Evolutionary conservation across 2,329 filamentous ascomycete species (phyloP).

Genomic region (Cercospora citrullina): DNA sequence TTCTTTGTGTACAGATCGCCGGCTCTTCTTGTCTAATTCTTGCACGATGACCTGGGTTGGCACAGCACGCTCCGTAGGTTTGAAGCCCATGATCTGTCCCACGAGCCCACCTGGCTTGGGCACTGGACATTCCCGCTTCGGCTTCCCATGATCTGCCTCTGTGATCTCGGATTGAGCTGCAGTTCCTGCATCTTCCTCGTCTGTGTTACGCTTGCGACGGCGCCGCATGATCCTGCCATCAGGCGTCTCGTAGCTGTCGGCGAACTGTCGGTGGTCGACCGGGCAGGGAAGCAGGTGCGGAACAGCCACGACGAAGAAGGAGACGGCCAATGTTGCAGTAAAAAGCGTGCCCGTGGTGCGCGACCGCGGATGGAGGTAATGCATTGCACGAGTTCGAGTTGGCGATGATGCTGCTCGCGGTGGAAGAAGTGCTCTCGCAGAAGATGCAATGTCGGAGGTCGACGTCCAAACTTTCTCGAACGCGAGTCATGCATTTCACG

Average conservation of each 20-base stretch:
- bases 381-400: constrained; percentile 23
- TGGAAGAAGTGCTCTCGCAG: not conserved
- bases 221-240: constrained; percentile 45
- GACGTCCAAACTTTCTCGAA: not conserved
- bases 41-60: constrained; percentile 34
- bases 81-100: constrained; percentile 73
- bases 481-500: not conserved
- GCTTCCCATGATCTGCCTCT: constrained; percentile 25
- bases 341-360: constrained; percentile 93
- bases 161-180: constrained; percentile 3
- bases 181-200: constrained; percentile 16
- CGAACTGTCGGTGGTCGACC: constrained; percentile 70
- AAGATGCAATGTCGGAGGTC: not conserved
- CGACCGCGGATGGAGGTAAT: constrained; percentile 83
- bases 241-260: constrained; percentile 57
- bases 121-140: constrained; percentile 78
- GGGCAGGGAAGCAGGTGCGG: constrained; percentile 92
- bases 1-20: not conserved
- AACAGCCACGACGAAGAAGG: constrained; percentile 87
- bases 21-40: constrained; percentile 23
- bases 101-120: constrained; percentile 83
- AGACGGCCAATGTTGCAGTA: constrained; percentile 83
- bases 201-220: constrained; percentile 36
- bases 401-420: not conserved
- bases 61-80: constrained; percentile 37